Conservation (phyloP, 2,329 filamentous ascomycete genomes). For the Exophiala xenobiotica region DNA sequence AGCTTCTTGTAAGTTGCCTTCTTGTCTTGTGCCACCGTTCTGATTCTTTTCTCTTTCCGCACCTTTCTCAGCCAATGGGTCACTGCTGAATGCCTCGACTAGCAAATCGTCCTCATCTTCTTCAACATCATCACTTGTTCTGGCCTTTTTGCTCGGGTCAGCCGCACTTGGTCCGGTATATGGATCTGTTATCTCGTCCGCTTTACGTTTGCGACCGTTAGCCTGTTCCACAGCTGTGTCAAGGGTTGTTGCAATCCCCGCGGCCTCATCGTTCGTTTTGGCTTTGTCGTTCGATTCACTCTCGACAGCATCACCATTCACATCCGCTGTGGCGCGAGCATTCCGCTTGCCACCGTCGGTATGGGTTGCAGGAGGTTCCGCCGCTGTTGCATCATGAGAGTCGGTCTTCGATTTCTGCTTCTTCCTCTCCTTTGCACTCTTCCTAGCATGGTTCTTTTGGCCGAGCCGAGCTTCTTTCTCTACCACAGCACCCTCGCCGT, state of each 20-base stretch:
- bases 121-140: slow-evolving; percentile 6
- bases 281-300: neutral
- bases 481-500: slow-evolving; percentile 66
- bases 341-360: too few species aligned
- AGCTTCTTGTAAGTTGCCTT: slow-evolving; percentile 1
- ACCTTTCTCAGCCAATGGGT: slow-evolving; percentile 8
- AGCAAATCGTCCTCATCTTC: slow-evolving; percentile 19
- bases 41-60: slow-evolving; percentile 2
- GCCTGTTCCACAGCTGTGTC: slow-evolving; percentile 11
- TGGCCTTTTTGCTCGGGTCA: slow-evolving; percentile 14
- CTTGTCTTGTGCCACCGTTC: neutral
- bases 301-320: too few species aligned
- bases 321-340: too few species aligned
- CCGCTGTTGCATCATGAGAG: neutral
- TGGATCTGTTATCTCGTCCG: slow-evolving; percentile 26
- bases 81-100: slow-evolving; percentile 13
- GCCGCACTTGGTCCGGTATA: slow-evolving; percentile 1
- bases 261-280: neutral
- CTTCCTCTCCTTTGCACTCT: slow-evolving; percentile 41
- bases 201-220: slow-evolving; percentile 32
- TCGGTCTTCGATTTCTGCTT: slow-evolving; percentile 32
- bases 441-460: slow-evolving; percentile 36
- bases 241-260: neutral
- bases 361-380: too few species aligned
- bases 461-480: slow-evolving; percentile 49